Base-by-base conservation (phyloP, 1,284 basidiomycete species). In the Sporisorium sorghi region DNA sequence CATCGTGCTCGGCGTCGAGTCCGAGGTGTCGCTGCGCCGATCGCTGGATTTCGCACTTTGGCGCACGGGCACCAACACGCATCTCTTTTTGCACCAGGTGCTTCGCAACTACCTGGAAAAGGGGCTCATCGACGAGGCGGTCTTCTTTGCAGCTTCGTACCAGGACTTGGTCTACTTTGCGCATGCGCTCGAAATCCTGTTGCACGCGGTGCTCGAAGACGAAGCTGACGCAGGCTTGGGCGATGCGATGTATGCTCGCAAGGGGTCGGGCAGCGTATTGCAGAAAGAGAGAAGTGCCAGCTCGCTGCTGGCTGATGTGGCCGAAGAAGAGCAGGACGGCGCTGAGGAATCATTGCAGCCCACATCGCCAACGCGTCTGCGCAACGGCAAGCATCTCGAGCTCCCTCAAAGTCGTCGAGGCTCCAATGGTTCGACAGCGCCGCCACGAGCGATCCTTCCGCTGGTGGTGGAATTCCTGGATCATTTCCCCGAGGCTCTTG, bases 1-100 rank as follows among this genome's bases (percentile, higher is more conserved):
- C 0, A 97, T 99, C 76, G 93, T 99, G 70, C 94, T 99, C 59
- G 97, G 96, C 9, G 93, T 93, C 39, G 94, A 98, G 78, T 90
- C 95, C 58, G 94, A 97, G 83, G 89, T 90, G 2, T 91, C 90
- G 2, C 87, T 91, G 23, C 89, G 93, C 40, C 87, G 88, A 19
- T 92, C 91, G 57, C 86, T 99, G 6, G 90, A 94, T 12, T 98
- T 97, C 83, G 91, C 92, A 9, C 91, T 97, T 86, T 98, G 96
- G 86, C 89, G 94, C 59, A 91, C 96, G 84, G 89, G 91, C 30
- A 97, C 96, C 0, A 93, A 91, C 89, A 96, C 96, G 0, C 93
- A 97, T 81, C 88, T 99, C 3, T 99, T 99, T 86, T 87, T 99
- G 26, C 94, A 97, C 67, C 93, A 95, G 79, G 89, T 99, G 71